Conservation (phyloP, 179 eudicot genomes). For the Dionaea muscipula region DNA sequence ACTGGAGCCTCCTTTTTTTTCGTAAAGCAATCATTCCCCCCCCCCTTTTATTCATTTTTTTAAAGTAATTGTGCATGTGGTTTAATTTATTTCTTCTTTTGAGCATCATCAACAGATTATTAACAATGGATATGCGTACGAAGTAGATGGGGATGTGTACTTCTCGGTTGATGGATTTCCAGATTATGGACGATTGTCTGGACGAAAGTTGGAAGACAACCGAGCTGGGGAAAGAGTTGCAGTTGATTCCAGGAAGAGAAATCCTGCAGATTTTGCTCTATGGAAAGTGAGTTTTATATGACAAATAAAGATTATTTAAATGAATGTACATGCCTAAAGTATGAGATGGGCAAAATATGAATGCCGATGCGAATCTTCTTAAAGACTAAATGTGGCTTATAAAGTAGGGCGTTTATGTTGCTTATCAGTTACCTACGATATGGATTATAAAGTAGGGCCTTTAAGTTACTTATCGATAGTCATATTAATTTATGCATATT, state of each 20-base stretch:
- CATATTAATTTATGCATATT: too few relatives aligned
- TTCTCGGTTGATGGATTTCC: constrained; percentile 71
- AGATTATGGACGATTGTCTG: constrained; percentile 71
- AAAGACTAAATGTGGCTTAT: too few relatives aligned
- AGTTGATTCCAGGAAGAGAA: constrained; percentile 69
- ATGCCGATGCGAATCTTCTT: too few relatives aligned
- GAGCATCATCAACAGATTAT: constrained; percentile 45
- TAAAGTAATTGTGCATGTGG: neutral
- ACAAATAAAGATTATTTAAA: too few relatives aligned
- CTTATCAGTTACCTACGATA: too few relatives aligned
- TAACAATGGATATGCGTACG: constrained; percentile 70
- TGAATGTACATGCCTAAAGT: too few relatives aligned
- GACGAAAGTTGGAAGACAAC: constrained; percentile 77
- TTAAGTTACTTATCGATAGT: too few relatives aligned
- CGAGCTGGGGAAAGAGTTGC: constrained; percentile 96
- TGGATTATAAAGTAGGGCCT: too few relatives aligned
- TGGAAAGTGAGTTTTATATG: constrained; percentile 67
- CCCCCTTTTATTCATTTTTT: neutral
- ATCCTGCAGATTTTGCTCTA: constrained; percentile 92
- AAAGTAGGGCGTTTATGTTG: too few relatives aligned
- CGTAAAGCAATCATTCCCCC: too few relatives aligned
- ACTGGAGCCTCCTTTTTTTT: neutral
- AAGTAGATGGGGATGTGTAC: constrained; percentile 69
- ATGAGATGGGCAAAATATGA: too few relatives aligned
- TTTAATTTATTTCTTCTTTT: neutral